Base-by-base conservation (phyloP, 202 grass and related monocot genomes). In the Panicum hallii region DNA sequence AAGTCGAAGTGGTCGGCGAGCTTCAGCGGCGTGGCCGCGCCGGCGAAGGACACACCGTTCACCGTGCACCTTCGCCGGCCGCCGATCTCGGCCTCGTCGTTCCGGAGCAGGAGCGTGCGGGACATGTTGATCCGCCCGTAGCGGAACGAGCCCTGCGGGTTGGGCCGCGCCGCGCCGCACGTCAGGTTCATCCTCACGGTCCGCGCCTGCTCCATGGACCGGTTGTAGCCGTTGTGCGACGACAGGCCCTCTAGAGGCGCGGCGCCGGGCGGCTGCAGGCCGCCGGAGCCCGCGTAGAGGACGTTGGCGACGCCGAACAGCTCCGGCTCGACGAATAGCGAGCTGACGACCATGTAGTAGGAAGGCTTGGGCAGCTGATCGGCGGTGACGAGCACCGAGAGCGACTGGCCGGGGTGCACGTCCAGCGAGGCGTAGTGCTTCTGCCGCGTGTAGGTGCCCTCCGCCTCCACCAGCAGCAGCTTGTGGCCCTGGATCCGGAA, bases 141-240 rank as follows among this genome's bases (percentile, higher is more conserved):
- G 75, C 90, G 75, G 84, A 93, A 95, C 47, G 93, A 95, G 36
- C 93, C 93, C 75, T 93, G 93, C 36, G 93, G 93, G 84, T 95
- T 95, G 3, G 93, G 90, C 7, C 93, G 76, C 43, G 93, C 93
- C 47, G 93, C 93, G 20, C 93, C 91, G 28, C 89, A 85, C 8
- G 89, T 93, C 23, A 97, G 61, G 82, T 97, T 97, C 91, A 86
- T 91, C n/a, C 91, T 79, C 80, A 97, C 87, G 56, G 8, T 26
- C 43, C 67, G 79, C 77, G 89, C 92, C 77, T 97, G 91, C 84
- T 93, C 92, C 72, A 97, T 79, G 28, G 91, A 91, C 63, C 87
- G 85, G 23, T 62, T 73, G 87, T 90, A 96, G 63, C 79, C 63
- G 23, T 46, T 17, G 7, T 79, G 91, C 5, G 72, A 86, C 22